Conservation (phyloP, 73 alveolate species). For the Tetrahymena borealis region DNA sequence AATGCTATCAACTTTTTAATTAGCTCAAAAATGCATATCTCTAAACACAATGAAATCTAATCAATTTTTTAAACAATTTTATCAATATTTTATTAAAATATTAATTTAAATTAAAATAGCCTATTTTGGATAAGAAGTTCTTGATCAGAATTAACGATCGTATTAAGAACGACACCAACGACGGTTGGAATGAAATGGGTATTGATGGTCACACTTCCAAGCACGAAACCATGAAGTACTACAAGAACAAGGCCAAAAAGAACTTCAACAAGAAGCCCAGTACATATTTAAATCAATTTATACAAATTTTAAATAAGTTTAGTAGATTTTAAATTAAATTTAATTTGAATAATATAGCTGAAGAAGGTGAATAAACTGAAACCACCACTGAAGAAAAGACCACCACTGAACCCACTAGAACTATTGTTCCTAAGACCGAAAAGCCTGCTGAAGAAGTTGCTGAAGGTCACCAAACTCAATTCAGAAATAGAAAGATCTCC, state of each 20-base stretch:
- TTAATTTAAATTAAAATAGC: not conserved
- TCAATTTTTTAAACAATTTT: too few relatives aligned
- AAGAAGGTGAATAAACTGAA: not conserved
- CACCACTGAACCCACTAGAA: not conserved
- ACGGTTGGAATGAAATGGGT: not conserved
- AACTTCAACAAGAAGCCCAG: not conserved
- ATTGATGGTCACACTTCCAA: not conserved
- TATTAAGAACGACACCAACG: not conserved
- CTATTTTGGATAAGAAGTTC: not conserved
- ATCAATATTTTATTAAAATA: not conserved
- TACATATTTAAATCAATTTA: too few relatives aligned
- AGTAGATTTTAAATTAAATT: not conserved
- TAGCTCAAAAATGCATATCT: too few relatives aligned
- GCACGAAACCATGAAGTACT: not conserved
- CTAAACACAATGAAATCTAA: too few relatives aligned
- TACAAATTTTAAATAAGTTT: not conserved
- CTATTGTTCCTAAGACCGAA: too few relatives aligned
- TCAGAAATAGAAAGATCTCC: not conserved
- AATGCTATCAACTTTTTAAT: not conserved
- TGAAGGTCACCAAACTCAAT: not conserved
- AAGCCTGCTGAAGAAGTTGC: not conserved
- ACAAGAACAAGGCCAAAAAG: constrained; percentile 3
- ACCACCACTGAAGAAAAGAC: not conserved
- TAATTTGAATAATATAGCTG: not conserved
- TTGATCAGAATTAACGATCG: not conserved